phyloP scores from a whole-genome alignment of 768 basidiomycete genomes.

The Kwoniella sp. region DNA sequence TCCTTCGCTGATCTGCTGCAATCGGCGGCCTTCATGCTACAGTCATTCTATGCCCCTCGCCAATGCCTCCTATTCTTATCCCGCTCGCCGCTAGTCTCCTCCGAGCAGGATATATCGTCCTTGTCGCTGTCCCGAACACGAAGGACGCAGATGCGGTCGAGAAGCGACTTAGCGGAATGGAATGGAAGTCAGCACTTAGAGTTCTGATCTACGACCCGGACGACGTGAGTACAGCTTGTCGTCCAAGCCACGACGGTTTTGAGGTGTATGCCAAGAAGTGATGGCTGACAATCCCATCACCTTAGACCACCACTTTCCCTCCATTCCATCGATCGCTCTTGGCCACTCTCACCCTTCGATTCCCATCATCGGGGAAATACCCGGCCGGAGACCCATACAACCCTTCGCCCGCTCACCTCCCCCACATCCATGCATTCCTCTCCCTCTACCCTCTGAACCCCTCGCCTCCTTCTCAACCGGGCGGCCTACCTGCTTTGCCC shows the following conservation, averaged over 20 bases:
- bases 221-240: slow-evolving; percentile 54
- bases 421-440: slow-evolving; percentile 50
- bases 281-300: not conserved
- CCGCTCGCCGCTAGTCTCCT: slow-evolving; percentile 45
- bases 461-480: slow-evolving; percentile 42
- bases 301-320: slow-evolving; percentile 48
- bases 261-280: not conserved
- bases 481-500: slow-evolving; percentile 48
- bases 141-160: slow-evolving; percentile 52
- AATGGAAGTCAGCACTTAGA: slow-evolving; percentile 38
- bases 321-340: slow-evolving; percentile 53
- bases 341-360: slow-evolving; percentile 51
- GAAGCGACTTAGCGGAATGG: slow-evolving; percentile 36
- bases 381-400: slow-evolving; percentile 46
- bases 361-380: slow-evolving; percentile 33
- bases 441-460: slow-evolving; percentile 53
- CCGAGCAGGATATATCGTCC: slow-evolving; percentile 49
- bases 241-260: not conserved
- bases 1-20: not conserved
- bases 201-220: slow-evolving; percentile 53
- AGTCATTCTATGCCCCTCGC: slow-evolving; percentile 51
- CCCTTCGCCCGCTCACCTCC: slow-evolving; percentile 41
- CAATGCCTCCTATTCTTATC: slow-evolving; percentile 42
- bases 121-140: slow-evolving; percentile 50
- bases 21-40: not conserved